phyloP scores from a whole-genome alignment of 106 monocot species.

The Ottelia alismoides region DNA sequence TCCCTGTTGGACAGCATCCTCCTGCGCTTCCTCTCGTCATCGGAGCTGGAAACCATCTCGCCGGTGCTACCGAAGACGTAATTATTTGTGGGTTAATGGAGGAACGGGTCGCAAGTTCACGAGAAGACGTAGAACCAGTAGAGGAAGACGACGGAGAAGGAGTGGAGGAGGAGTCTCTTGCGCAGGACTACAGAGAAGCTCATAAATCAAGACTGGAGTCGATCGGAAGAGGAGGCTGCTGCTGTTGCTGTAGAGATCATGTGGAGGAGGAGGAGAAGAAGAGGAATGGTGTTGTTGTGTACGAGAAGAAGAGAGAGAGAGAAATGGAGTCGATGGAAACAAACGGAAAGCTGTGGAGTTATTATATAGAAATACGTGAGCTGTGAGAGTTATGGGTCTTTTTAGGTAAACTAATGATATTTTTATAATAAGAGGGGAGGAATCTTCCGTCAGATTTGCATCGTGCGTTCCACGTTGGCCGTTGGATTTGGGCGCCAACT shows the following conservation, averaged over 20 bases:
- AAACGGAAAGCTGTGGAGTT: too few relatives aligned
- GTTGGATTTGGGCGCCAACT: too few relatives aligned
- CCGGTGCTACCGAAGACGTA: constrained; percentile 1
- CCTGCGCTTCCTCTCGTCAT: constrained; percentile 19
- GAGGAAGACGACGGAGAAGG: constrained; percentile 35
- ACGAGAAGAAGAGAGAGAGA: too few relatives aligned
- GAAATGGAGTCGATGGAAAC: too few relatives aligned
- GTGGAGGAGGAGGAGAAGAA: neutral
- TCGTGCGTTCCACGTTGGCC: too few relatives aligned
- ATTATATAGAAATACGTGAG: too few relatives aligned
- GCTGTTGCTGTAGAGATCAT: neutral
- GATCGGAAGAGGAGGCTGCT: neutral
- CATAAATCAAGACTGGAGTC: constrained; percentile 7
- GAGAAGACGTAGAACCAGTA: constrained; percentile 37
- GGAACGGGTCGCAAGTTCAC: constrained; percentile 1
- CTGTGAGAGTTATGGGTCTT: too few relatives aligned
- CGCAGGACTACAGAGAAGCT: constrained; percentile 9
- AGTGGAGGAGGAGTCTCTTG: constrained; percentile 13
- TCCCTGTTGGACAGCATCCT: constrained; percentile 25
- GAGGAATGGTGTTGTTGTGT: too few relatives aligned
- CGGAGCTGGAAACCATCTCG: constrained; percentile 7
- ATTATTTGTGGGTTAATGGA: neutral
- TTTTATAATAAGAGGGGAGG: too few relatives aligned
- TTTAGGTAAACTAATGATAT: too few relatives aligned
- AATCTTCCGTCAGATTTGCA: too few relatives aligned